Conservation (phyloP, 176 grass and related monocot species). For the Poa pratensis region DNA sequence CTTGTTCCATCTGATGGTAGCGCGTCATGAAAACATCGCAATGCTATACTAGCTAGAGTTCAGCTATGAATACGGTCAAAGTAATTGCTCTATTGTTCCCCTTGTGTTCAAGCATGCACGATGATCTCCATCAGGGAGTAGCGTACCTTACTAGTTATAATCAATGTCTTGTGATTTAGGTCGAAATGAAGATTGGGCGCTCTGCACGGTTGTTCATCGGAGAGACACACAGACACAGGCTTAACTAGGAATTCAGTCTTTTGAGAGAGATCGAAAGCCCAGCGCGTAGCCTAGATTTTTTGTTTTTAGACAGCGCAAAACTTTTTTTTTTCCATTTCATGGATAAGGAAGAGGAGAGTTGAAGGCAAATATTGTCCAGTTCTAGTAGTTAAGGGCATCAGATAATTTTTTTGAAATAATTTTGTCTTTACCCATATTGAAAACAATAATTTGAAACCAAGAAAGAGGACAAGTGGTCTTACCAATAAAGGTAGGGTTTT, state of each 20-base stretch:
- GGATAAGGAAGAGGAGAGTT: too few species aligned
- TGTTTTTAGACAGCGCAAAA: too few species aligned
- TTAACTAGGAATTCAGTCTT: neutral
- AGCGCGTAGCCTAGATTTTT: neutral
- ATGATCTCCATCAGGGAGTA: neutral
- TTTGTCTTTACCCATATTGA: too few species aligned
- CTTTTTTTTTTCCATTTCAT: too few species aligned
- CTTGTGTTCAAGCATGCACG: neutral
- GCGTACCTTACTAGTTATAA: constrained; percentile 16
- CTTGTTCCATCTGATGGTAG: constrained; percentile 22
- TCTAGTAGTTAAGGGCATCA: too few species aligned
- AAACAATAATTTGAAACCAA: too few species aligned
- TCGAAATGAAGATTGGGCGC: neutral
- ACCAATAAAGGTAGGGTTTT: too few species aligned
- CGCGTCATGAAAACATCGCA: constrained; percentile 27
- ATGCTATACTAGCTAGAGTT: neutral
- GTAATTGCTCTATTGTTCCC: constrained; percentile 13
- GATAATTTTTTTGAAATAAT: too few species aligned
- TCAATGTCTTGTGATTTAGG: constrained; percentile 29
- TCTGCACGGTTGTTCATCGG: neutral
- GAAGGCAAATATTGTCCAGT: too few species aligned
- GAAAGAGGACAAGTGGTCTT: too few species aligned
- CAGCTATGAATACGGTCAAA: constrained; percentile 28
- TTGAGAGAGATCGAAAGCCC: neutral
- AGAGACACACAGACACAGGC: neutral